phyloP scores from a whole-genome alignment of 352 stramenopile species.

The Globisporangium canariense region DNA sequence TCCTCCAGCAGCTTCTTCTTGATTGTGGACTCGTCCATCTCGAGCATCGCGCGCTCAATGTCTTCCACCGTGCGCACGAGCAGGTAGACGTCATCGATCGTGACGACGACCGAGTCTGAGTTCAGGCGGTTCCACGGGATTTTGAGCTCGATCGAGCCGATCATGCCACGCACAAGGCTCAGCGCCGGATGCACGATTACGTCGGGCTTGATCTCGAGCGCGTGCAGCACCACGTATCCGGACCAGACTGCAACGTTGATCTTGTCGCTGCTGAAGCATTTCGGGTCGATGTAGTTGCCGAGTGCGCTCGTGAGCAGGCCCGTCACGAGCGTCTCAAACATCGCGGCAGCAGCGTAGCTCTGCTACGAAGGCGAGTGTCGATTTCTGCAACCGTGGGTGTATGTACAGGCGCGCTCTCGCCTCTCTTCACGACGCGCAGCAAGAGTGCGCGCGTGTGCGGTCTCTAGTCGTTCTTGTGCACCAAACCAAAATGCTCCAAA shows the following conservation, averaged over 20 bases:
- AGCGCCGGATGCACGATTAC: conserved; percentile 61
- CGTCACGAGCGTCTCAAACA: conserved; percentile 89
- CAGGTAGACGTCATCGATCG: conserved; percentile 84
- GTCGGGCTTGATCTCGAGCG: conserved; percentile 79
- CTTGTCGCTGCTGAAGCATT: conserved; percentile 87
- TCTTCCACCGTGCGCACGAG: conserved; percentile 78
- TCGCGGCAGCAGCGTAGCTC: conserved; percentile 16
- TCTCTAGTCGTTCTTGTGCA: background rate
- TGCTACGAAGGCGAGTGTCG: background rate
- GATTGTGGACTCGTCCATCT: conserved; percentile 76
- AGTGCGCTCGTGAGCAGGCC: conserved; percentile 81
- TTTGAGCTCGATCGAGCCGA: conserved; percentile 86
- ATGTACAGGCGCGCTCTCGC: background rate
- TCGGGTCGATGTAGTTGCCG: conserved; percentile 84
- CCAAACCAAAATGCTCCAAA: no score
- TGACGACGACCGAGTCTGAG: conserved; percentile 85
- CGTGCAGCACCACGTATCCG: conserved; percentile 79
- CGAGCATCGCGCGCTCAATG: conserved; percentile 67
- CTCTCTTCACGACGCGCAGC: background rate
- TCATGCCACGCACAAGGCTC: conserved; percentile 69
- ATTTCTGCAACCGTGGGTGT: background rate
- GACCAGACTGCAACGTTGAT: conserved; percentile 88
- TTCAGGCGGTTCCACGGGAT: conserved; percentile 89
- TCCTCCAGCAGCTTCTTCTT: conserved; percentile 86
- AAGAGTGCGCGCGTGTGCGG: background rate